Percentiles rank a stretch among this genome's conserved stretches.
These are phyloP conservation scores for Viola odorata DNA, from an alignment of 345 rosid species.

Conservation along the genomic window DNA sequence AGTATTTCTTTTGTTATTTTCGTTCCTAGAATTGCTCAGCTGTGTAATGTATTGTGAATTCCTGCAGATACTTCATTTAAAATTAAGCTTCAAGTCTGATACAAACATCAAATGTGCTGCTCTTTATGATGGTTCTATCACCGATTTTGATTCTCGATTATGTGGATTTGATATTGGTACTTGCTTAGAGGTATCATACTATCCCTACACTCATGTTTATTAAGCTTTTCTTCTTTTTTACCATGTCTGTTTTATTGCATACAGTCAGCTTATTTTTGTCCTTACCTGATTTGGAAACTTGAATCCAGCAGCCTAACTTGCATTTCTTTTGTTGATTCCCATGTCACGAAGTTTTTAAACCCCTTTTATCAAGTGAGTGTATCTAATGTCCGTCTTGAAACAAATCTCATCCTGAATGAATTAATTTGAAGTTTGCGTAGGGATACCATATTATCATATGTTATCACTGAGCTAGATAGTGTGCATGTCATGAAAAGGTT, in stretches of 20 bases:
- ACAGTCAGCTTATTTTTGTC: background rate
- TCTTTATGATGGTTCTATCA: conserved; percentile 86
- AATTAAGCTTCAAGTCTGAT: conserved; percentile 45
- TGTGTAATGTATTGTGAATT: conserved; percentile 11
- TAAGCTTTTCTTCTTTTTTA: background rate
- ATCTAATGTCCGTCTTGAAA: too few species aligned
- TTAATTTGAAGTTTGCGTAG: too few species aligned
- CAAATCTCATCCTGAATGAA: too few species aligned
- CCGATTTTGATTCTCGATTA: conserved; percentile 63
- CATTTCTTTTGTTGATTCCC: background rate
- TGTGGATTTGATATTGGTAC: conserved; percentile 71
- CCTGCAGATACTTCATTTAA: conserved; percentile 75
- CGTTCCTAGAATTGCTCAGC: background rate
- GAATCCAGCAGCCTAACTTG: background rate
- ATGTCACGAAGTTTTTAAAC: background rate
- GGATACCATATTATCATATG: too few species aligned
- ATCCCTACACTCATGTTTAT: background rate
- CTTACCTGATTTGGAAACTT: background rate
- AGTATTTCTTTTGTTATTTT: background rate
- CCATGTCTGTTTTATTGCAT: background rate
- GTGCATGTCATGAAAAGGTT: too few species aligned
- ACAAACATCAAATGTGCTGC: conserved; percentile 49
- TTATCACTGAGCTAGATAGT: too few species aligned
- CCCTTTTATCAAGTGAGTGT: too few species aligned
- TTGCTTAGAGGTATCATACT: conserved; percentile 70